These are phyloP conservation scores for Maudiozyma saulgeensis DNA, from an alignment of 805 yeast species.

Conservation along the genomic window DNA sequence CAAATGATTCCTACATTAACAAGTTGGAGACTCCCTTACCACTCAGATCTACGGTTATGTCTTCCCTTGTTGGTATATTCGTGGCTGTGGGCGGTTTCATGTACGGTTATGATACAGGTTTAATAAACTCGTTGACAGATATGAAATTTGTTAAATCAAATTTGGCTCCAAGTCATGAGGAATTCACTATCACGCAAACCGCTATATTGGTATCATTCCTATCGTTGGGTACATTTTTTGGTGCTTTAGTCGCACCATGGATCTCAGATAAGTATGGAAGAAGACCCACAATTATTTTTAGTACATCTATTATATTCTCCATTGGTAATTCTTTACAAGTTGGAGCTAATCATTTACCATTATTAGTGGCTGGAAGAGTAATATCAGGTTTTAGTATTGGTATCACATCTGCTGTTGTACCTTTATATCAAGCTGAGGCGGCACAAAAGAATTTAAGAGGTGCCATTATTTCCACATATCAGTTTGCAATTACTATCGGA, in stretches of 20 bases:
- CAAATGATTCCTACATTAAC: constrained; percentile 1
- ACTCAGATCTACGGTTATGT: constrained; percentile 47
- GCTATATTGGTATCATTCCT: constrained; percentile 68
- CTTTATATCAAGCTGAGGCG: constrained; percentile 78
- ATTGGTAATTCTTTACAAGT: constrained; percentile 68
- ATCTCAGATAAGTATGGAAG: constrained; percentile 69
- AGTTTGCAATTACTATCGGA: constrained; percentile 89
- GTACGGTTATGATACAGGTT: constrained; percentile 85
- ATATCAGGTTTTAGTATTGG: constrained; percentile 68
- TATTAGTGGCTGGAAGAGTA: constrained; percentile 68
- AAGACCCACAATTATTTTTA: constrained; percentile 50
- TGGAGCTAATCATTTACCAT: constrained; percentile 37
- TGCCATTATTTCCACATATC: constrained; percentile 70
- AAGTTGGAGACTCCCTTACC: constrained; percentile 25
- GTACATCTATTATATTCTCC: constrained; percentile 55
- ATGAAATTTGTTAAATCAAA: constrained; percentile 55
- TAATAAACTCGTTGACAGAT: constrained; percentile 68
- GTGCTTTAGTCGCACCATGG: constrained; percentile 50
- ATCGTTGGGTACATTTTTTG: constrained; percentile 72
- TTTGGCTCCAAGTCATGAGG: constrained; percentile 40
- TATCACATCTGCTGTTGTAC: constrained; percentile 68
- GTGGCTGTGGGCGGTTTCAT: constrained; percentile 87
- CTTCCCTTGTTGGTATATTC: constrained; percentile 63
- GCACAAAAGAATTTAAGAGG: constrained; percentile 77
- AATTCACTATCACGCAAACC: constrained; percentile 52